Base-by-base conservation (phyloP, 2,329 filamentous ascomycete genomes). In the Penicillium sp. region DNA sequence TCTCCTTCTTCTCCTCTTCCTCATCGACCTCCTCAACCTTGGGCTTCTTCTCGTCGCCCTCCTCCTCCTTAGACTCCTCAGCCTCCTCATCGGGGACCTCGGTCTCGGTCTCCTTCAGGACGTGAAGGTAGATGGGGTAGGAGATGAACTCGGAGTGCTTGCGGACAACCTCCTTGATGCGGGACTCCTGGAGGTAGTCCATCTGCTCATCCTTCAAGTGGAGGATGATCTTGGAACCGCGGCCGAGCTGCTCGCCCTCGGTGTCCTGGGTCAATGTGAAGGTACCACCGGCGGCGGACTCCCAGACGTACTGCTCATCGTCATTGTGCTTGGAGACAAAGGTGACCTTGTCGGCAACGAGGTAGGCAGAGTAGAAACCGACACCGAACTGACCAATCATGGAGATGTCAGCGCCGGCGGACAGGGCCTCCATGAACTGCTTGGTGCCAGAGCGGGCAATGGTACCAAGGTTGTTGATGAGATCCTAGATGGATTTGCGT, bases 111-210 rank as follows among this genome's bases (percentile, higher is more conserved):
- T 99, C 94, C 89, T 99, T 99, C 77, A 89, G 80, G 73, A 99
- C 92, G 82, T 99, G 94, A 66, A 99, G 93, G 85, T 96, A 99
- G 88, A 99, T 99, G 74, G 94, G 94, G 85, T 99, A 99, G 47
- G 94, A 97, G 83, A 99, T 99, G 85, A 99, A 99, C 83, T 99
- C 94, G 74, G 94, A 97, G 89, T 99, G 94, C 90, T 99, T 99
- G 91, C 97, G 97, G 84, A 99, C 92, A 65, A 99, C 93, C 85
- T 99, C 94, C 89, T 99, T 99, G 84, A 99, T 88, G 85, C 93
- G 94, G 84, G 84, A 84, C 88, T 99, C 94, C 79, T 97, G 95
- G 66, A 97, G 84, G 86, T 96, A 99, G 78, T 97, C 94, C 63
- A 82, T 83, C 85, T 99, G 94, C 86, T 99, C 94, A 69, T 99